Base-by-base conservation (phyloP, 2,329 filamentous ascomycete species). In the Geosmithia flava region DNA sequence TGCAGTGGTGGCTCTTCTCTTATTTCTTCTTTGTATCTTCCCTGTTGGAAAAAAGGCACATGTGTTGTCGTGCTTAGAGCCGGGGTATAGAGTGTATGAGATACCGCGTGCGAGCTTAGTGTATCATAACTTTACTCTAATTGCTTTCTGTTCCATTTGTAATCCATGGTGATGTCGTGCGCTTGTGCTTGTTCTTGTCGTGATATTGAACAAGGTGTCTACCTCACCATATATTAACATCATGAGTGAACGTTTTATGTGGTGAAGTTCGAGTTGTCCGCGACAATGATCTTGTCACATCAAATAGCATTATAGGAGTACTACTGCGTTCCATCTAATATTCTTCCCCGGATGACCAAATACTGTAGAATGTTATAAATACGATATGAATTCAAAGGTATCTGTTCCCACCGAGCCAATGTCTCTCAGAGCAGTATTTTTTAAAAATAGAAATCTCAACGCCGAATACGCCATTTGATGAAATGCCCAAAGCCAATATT, bases 51-150 rank as follows among this genome's bases (percentile, higher is more conserved):
- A 53, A 53, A 52, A 50, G 53, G 51, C 49, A 42, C 16, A 19
- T 37, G 33, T 13, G 33, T 11, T 37, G 33, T 37, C 15, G 17
- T 44, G 20, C 39, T 30, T 41, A 48, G 60, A 62, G 59, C 62
- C 62, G 65, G n/a, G 68, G 66, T 69, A 74, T 74, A 74, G 71
- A 75, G 68, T 74, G 71, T 74, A 74, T 69, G 67, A 70, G 67
- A 73, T 73, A 69, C 68, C 68, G 66, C 68, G 33, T 67, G 65
- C 60, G 66, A 63, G 64, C 66, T 65, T 71, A 71, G 68, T 74
- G 71, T 74, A 74, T 63, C 71, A 74, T 74, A 74, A 71, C 62
- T 64, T 62, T 59, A 59, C 61, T 62, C 49, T 64, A 60, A 66
- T 66, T 13, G 15, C 58, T 63, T 59, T 59, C 58, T 42, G 8